Percentiles rank a stretch among this genome's conserved stretches.
Conservation (phyloP, 257 asterid genomes). For the Solanum neorickii region DNA sequence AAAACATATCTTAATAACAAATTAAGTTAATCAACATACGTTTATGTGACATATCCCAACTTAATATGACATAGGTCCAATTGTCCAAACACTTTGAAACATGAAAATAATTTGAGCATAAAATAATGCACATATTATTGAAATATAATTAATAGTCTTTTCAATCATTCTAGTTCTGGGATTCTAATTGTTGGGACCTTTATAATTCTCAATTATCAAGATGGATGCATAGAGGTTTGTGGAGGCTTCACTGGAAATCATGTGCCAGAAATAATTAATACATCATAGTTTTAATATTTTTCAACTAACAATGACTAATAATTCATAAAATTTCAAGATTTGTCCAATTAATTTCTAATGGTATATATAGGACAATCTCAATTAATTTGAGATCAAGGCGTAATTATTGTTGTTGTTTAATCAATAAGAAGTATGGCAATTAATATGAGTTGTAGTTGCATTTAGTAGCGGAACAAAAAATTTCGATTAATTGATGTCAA, state of each 20-base stretch:
- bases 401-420: background rate
- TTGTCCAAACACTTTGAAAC: background rate
- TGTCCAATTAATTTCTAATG: background rate
- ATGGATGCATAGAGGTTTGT: background rate
- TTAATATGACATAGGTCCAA: background rate
- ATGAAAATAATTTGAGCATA: background rate
- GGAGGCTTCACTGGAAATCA: background rate
- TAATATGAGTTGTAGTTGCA: background rate
- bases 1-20: background rate
- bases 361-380: background rate
- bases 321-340: background rate
- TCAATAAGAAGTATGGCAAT: background rate
- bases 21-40: background rate
- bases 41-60: background rate
- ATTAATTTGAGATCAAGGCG: background rate
- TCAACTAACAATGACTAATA: background rate
- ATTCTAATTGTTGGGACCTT: background rate
- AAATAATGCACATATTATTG: background rate
- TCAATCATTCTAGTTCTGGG: background rate
- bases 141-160: background rate
- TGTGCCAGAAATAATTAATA: background rate
- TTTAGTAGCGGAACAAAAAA: background rate
- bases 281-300: background rate
- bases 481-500: rapidly evolving
- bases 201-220: background rate